Percentiles rank a stretch among this genome's conserved stretches.
Conservation (phyloP, 345 rosid species). For the Noccaea bulbosa region DNA sequence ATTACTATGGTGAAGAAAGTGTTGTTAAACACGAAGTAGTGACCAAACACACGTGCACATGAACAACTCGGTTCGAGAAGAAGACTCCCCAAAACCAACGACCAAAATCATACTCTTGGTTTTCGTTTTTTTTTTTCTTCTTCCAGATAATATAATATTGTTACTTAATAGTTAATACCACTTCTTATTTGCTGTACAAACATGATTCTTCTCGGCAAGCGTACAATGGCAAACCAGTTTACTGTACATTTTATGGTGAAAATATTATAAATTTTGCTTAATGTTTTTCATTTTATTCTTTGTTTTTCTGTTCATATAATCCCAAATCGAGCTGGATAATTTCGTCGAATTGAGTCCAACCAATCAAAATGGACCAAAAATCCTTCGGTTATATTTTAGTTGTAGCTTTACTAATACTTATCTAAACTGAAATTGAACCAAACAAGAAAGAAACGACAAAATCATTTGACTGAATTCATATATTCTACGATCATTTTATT, state of each 20-base stretch:
- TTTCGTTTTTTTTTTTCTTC: conserved; percentile 25
- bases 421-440: no score
- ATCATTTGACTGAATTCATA: no score
- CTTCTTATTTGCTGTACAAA: conserved; percentile 18
- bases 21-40: conserved; percentile 49
- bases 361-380: neutral
- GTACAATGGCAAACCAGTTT: neutral
- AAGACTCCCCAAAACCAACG: conserved; percentile 46
- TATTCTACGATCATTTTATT: no score
- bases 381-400: neutral
- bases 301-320: neutral
- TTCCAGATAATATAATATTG: neutral
- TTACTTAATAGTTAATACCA: neutral
- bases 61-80: conserved; percentile 46
- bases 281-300: neutral
- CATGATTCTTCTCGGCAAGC: conserved; percentile 13
- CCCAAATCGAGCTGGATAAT: neutral
- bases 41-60: conserved; percentile 50
- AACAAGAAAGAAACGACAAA: no score
- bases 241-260: neutral
- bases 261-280: neutral
- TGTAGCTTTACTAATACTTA: neutral
- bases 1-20: conserved; percentile 29
- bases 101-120: conserved; percentile 42
- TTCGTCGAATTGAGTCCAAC: neutral